Conservation (phyloP, 2,329 filamentous ascomycete genomes). For the Diaporthe sp. region DNA sequence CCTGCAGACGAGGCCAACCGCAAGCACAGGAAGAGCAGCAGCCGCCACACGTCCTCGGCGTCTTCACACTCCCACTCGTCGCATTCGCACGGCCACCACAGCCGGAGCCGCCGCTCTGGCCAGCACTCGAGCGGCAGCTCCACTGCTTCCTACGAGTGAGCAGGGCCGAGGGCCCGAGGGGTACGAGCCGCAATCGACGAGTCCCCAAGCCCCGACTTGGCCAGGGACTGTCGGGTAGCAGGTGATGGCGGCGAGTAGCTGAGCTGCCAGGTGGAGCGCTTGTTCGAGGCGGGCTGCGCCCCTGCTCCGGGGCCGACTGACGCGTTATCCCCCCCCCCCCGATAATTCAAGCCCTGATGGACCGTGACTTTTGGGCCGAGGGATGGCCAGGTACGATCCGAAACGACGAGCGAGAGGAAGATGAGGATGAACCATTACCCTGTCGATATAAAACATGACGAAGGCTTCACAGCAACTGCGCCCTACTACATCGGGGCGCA, state of each 20-base stretch:
- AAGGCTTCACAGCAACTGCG: slow-evolving; percentile 53
- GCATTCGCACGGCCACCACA: slow-evolving; percentile 58
- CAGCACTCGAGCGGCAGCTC: slow-evolving; percentile 75
- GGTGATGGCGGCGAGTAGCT: slow-evolving; percentile 1
- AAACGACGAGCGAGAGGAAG: slow-evolving; percentile 13
- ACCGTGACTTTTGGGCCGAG: neutral
- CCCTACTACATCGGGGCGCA: slow-evolving; percentile 45
- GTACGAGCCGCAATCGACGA: neutral
- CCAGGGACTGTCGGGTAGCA: neutral
- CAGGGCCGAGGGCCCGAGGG: neutral
- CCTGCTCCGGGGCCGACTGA: neutral
- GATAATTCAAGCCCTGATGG: neutral
- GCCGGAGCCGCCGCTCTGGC: slow-evolving; percentile 64
- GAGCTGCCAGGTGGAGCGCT: neutral
- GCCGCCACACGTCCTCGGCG: slow-evolving; percentile 62
- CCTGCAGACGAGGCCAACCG: slow-evolving; percentile 66
- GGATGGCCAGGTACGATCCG: neutral
- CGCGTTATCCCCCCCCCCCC: neutral
- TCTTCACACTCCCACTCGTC: slow-evolving; percentile 55
- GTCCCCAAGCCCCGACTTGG: slow-evolving; percentile 28
- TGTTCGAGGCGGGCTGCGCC: neutral
- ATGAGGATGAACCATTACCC: slow-evolving; percentile 27
- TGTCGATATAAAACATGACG: slow-evolving; percentile 49
- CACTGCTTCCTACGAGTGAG: slow-evolving; percentile 70
- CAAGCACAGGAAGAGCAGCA: slow-evolving; percentile 64